Evolutionary conservation across 305 asterid genomes (phyloP).

Genomic region (Withania somnifera): DNA sequence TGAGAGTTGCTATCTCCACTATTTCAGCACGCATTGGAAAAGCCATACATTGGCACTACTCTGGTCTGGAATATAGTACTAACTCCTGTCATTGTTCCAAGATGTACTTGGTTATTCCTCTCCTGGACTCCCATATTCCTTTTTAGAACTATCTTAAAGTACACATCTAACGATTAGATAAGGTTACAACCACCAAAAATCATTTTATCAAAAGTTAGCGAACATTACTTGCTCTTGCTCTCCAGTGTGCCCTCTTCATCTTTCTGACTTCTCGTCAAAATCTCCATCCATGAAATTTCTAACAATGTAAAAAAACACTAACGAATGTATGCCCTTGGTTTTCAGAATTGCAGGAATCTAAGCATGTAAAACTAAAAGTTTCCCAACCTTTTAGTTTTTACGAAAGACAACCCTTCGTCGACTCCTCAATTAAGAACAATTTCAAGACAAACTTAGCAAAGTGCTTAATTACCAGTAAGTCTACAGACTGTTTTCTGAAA

Average conservation of each 20-base stretch:
- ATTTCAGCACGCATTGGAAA: too few relatives aligned
- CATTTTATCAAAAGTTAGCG: neutral
- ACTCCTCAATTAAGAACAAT: neutral
- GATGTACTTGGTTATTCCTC: neutral
- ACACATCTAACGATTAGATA: conserved; percentile 1
- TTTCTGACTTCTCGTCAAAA: conserved; percentile 22
- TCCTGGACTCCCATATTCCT: neutral
- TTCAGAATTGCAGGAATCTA: neutral
- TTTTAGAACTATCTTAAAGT: conserved; percentile 6
- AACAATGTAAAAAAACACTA: neutral
- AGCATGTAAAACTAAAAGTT: neutral
- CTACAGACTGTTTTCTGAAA: neutral
- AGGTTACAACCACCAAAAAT: neutral
- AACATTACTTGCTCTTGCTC: conserved; percentile 33
- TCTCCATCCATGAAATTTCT: conserved; percentile 32
- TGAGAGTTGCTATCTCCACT: too few relatives aligned
- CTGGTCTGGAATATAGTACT: neutral
- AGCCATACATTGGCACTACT: too few relatives aligned
- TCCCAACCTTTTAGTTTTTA: neutral
- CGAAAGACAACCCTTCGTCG: neutral
- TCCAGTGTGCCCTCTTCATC: conserved; percentile 28
- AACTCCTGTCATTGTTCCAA: neutral
- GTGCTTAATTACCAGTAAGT: conserved; percentile 12
- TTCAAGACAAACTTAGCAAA: neutral
- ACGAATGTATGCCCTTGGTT: neutral